These are phyloP conservation scores for Apiotrichum domesticum DNA, from an alignment of 1,284 basidiomycete species.

Conservation along the genomic window DNA sequence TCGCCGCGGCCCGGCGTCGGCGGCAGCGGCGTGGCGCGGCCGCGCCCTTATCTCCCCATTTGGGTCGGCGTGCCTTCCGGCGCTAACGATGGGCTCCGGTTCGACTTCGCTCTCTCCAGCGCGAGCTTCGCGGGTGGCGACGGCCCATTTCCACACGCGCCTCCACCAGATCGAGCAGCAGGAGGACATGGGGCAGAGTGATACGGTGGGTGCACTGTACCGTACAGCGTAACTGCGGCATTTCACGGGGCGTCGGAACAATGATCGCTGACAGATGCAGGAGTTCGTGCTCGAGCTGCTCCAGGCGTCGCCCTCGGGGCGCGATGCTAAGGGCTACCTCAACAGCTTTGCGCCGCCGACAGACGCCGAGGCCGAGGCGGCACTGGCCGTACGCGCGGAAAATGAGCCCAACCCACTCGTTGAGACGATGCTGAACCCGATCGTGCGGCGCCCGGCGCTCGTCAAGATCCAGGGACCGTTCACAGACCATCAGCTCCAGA, in stretches of 20 bases:
- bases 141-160: constrained; percentile 4
- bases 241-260: neutral
- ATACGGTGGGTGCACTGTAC: constrained; percentile 3
- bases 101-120: no score
- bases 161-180: constrained; percentile 7
- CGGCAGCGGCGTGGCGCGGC: neutral
- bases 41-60: neutral
- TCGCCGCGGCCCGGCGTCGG: neutral
- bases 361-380: constrained; percentile 17
- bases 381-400: constrained; percentile 18
- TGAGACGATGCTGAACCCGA: constrained; percentile 76
- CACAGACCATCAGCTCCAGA: constrained; percentile 87
- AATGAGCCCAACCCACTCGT: constrained; percentile 56
- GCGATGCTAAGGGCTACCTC: constrained; percentile 86
- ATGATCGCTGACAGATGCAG: constrained; percentile 49
- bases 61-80: neutral
- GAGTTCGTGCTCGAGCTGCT: constrained; percentile 96
- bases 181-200: constrained; percentile 8
- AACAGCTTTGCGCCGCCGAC: constrained; percentile 60
- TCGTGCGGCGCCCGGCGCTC: constrained; percentile 59
- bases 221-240: no score
- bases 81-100: no score
- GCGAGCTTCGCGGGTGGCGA: neutral
- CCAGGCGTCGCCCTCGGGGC: constrained; percentile 81
- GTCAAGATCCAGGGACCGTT: constrained; percentile 98